Percentiles rank a stretch among this genome's conserved stretches.
These are phyloP conservation scores for Fusarium devonianum DNA, from an alignment of 2,329 filamentous ascomycete species.

Conservation along the genomic window DNA sequence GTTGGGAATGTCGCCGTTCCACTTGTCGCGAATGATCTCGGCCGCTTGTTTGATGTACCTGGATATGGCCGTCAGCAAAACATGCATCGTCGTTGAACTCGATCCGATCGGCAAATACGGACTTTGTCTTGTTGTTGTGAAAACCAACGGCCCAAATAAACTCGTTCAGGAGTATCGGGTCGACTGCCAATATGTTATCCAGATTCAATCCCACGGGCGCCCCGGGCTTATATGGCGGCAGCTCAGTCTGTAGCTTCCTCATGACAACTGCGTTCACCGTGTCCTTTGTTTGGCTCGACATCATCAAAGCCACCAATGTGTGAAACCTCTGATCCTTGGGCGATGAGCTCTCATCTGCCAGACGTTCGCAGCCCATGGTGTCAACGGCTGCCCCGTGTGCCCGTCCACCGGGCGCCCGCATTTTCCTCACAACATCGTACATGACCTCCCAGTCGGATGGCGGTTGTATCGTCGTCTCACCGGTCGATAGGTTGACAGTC, in stretches of 20 bases:
- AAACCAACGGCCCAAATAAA: conserved; percentile 88
- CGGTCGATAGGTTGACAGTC: conserved; percentile 51
- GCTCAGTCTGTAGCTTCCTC: conserved; percentile 76
- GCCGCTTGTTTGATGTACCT: conserved; percentile 77
- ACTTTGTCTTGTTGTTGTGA: conserved; percentile 90
- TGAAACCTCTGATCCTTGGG: conserved; percentile 76
- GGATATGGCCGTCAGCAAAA: conserved; percentile 24
- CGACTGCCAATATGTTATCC: conserved; percentile 77
- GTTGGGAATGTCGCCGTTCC: conserved; percentile 78
- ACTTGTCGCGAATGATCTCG: conserved; percentile 73
- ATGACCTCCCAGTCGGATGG: conserved; percentile 85
- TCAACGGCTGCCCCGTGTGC: conserved; percentile 85
- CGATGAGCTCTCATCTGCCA: conserved; percentile 63
- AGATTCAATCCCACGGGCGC: conserved; percentile 69
- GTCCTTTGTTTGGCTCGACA: conserved; percentile 92
- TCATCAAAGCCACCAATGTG: conserved; percentile 86
- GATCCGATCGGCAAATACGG: conserved; percentile 13
- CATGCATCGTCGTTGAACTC: not conserved
- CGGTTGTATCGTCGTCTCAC: conserved; percentile 56
- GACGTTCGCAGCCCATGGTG: conserved; percentile 92
- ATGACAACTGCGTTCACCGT: conserved; percentile 88
- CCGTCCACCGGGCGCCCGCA: conserved; percentile 67
- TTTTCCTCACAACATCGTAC: conserved; percentile 78
- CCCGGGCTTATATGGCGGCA: conserved; percentile 60
- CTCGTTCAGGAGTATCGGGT: conserved; percentile 70